A percentile compares a stretch with the other conserved stretches of the same genome.
Evolutionary conservation across 352 stramenopile genomes (phyloP).

Genomic region (Phytophthora pistaciae): DNA sequence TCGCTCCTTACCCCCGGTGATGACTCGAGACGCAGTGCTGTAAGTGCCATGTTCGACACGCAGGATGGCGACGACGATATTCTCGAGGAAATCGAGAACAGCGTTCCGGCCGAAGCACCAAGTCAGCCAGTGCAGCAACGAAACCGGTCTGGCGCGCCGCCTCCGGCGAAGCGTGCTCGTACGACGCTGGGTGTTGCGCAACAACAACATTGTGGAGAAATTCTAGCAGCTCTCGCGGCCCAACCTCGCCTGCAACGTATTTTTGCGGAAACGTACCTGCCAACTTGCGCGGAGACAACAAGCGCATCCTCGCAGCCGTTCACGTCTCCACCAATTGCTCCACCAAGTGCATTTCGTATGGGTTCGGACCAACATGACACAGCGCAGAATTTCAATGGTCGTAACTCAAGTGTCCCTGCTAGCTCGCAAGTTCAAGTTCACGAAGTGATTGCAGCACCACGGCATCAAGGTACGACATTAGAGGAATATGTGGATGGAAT

Average conservation of each 20-base stretch:
- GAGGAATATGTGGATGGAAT: background rate
- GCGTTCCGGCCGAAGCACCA: background rate
- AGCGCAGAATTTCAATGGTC: background rate
- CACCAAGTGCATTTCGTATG: background rate
- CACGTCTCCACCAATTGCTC: no score
- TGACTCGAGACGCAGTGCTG: background rate
- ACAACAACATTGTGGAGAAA: conserved; percentile 2
- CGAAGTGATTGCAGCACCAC: background rate
- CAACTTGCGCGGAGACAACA: background rate
- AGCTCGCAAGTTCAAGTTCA: background rate
- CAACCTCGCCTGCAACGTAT: conserved; percentile 1
- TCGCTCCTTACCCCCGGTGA: background rate
- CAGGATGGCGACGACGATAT: background rate
- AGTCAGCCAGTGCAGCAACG: background rate
- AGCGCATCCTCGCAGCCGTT: background rate
- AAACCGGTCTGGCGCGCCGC: background rate
- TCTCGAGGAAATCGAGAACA: background rate
- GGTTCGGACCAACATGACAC: background rate
- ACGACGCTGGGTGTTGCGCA: background rate
- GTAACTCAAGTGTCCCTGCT: background rate
- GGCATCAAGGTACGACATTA: background rate
- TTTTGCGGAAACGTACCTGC: background rate
- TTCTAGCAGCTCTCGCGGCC: background rate
- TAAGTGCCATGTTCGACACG: background rate
- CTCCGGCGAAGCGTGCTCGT: background rate